Evolutionary conservation across 176 grass and related monocot species (phyloP).

Genomic region (Rhynchospora tenuis): DNA sequence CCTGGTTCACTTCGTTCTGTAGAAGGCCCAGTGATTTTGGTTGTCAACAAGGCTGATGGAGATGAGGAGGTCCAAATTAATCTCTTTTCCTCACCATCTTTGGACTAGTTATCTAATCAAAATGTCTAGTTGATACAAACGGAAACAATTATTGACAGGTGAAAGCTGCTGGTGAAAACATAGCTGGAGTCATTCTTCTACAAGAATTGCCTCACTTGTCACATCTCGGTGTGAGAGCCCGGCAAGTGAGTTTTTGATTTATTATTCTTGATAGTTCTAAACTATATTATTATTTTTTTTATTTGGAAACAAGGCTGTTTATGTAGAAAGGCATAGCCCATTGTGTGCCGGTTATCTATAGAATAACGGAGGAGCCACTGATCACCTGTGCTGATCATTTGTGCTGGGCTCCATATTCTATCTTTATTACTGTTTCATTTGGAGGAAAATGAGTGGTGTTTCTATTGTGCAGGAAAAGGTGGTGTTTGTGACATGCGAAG

Average conservation of each 20-base stretch:
- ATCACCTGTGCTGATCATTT: too few relatives aligned
- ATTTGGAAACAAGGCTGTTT: too few relatives aligned
- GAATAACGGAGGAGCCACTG: too few relatives aligned
- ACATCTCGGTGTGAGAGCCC: conserved; percentile 96
- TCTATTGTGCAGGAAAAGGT: conserved; percentile 71
- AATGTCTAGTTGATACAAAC: neutral
- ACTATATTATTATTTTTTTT: too few relatives aligned
- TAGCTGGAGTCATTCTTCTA: conserved; percentile 80
- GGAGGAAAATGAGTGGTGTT: conserved; percentile 17
- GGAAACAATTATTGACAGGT: conserved; percentile 38
- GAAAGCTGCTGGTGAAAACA: conserved; percentile 90
- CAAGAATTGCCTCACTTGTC: conserved; percentile 95
- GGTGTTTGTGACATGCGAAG: conserved; percentile 84
- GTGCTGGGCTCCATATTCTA: too few relatives aligned
- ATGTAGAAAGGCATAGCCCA: too few relatives aligned
- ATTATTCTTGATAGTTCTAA: neutral
- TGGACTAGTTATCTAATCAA: neutral
- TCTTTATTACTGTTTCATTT: neutral
- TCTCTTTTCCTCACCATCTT: neutral
- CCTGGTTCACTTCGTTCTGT: conserved; percentile 58
- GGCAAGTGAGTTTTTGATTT: conserved; percentile 62
- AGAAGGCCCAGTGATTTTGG: conserved; percentile 58
- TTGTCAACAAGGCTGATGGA: conserved; percentile 92
- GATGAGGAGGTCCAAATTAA: conserved; percentile 74
- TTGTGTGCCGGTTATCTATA: too few relatives aligned